These are phyloP conservation scores for Nicotiana tomentosiformis DNA, from an alignment of 257 asterid species.

Conservation along the genomic window DNA sequence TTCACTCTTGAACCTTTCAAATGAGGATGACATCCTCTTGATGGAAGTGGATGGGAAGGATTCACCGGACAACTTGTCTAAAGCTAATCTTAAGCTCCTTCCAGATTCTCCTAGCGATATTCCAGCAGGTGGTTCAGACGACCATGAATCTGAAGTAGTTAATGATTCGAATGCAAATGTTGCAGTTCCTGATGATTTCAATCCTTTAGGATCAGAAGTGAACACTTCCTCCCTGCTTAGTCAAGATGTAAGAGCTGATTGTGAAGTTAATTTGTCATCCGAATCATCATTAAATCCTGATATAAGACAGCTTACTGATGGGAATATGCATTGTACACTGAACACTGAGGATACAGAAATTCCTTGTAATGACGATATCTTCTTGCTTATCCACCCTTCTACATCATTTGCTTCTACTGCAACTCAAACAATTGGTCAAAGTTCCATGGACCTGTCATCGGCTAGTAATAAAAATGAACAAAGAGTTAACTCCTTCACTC, in stretches of 20 bases:
- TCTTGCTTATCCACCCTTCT: constrained; percentile 92
- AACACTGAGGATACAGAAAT: constrained; percentile 89
- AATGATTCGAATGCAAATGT: constrained; percentile 27
- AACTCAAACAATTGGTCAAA: constrained; percentile 32
- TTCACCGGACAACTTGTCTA: constrained; percentile 26
- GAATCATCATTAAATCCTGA: constrained; percentile 34
- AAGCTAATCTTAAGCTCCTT: constrained; percentile 24
- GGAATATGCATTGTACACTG: constrained; percentile 48
- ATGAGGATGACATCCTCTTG: constrained; percentile 61
- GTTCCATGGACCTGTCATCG: constrained; percentile 30
- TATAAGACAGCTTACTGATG: constrained; percentile 36
- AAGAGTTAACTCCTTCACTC: constrained; percentile 23
- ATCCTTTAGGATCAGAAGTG: constrained; percentile 30
- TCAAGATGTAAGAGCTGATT: constrained; percentile 24
- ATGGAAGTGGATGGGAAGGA: constrained; percentile 49
- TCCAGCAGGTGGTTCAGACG: constrained; percentile 25
- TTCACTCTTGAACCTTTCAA: constrained; percentile 80
- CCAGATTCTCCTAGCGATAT: constrained; percentile 33
- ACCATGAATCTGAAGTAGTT: constrained; percentile 28
- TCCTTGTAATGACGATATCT: constrained; percentile 98
- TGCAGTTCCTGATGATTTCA: constrained; percentile 22
- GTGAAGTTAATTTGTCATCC: constrained; percentile 38
- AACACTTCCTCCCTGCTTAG: constrained; percentile 19
- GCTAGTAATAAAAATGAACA: constrained; percentile 37
- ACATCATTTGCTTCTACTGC: constrained; percentile 51